phyloP scores from a whole-genome alignment of 108 stramenopile genomes.

The Nitzschia palea region DNA sequence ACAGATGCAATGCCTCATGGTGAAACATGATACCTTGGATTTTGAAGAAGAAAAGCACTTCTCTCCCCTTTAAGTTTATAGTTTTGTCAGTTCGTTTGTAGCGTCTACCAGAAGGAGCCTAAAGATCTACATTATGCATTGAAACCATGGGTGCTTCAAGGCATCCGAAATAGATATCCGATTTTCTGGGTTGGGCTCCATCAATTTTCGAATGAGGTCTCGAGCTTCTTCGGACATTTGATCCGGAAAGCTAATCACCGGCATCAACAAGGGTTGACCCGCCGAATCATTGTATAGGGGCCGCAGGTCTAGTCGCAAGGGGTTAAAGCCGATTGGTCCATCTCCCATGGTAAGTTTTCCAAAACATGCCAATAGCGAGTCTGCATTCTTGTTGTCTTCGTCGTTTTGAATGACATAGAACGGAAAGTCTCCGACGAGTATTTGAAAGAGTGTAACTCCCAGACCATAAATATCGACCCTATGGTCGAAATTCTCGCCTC shows the following conservation, averaged over 20 bases:
- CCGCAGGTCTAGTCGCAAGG: conserved; percentile 19
- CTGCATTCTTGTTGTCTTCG: background rate
- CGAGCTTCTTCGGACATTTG: conserved; percentile 22
- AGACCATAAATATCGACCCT: conserved; percentile 32
- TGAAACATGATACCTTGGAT: background rate
- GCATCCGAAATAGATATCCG: conserved; percentile 25
- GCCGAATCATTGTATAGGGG: conserved; percentile 5
- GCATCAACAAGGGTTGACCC: conserved; percentile 17
- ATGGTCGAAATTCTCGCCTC: conserved; percentile 30
- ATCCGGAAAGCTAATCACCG: conserved; percentile 20
- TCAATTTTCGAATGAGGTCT: conserved; percentile 17
- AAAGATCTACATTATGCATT: background rate
- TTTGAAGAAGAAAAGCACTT: conserved; percentile 10
- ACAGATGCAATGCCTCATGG: background rate
- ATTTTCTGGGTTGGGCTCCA: conserved; percentile 6
- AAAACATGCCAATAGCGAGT: background rate
- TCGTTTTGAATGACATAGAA: conserved; percentile 19
- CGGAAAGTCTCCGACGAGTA: conserved; percentile 30
- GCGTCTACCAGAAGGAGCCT: no score
- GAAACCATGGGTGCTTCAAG: conserved; percentile 14
- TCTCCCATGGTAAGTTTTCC: background rate
- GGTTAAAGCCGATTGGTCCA: background rate
- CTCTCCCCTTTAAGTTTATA: background rate
- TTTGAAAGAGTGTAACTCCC: conserved; percentile 34
- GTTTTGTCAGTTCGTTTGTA: no score